Evolutionary conservation across 2,329 filamentous ascomycete species (phyloP).

Genomic region (Microcyclosporella mali): DNA sequence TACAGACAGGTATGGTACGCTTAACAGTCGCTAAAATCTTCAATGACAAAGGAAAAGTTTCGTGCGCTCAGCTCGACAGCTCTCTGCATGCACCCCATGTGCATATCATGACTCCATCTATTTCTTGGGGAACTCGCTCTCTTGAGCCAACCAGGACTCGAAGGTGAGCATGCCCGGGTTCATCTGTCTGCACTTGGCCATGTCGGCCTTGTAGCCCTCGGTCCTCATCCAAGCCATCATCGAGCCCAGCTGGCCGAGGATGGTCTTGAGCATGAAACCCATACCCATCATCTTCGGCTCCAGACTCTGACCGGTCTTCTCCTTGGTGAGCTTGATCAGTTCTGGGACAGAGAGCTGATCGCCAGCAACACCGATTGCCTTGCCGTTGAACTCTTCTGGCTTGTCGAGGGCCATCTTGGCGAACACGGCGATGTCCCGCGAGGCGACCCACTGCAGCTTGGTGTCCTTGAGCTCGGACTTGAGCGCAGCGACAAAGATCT

Average conservation of each 20-base stretch:
- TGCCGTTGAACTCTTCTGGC: slow-evolving; percentile 41
- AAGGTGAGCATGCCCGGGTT: slow-evolving; percentile 40
- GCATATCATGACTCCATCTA: neutral
- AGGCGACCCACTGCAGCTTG: slow-evolving; percentile 36
- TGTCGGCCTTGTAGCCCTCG: slow-evolving; percentile 46
- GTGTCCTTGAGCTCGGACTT: slow-evolving; percentile 31
- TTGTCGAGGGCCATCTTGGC: slow-evolving; percentile 44
- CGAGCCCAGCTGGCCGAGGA: slow-evolving; percentile 32
- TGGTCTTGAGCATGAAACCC: slow-evolving; percentile 38
- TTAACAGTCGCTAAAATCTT: no score
- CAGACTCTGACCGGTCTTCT: slow-evolving; percentile 39
- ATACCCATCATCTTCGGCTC: slow-evolving; percentile 43
- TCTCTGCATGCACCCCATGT: no score
- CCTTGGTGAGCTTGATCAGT: slow-evolving; percentile 43
- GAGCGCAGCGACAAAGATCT: slow-evolving; percentile 46
- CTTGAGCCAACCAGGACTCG: slow-evolving; percentile 28
- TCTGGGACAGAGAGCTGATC: slow-evolving; percentile 48
- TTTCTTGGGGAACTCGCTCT: slow-evolving; percentile 25
- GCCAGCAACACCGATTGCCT: slow-evolving; percentile 47
- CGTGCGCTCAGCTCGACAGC: no score
- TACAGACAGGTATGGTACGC: no score
- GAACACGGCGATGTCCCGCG: slow-evolving; percentile 49
- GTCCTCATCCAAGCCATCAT: slow-evolving; percentile 45
- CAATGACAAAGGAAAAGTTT: no score
- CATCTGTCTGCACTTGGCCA: slow-evolving; percentile 38